Conservation (phyloP, 2,329 filamentous ascomycete genomes). For the Thermomyces lanuginosus region DNA sequence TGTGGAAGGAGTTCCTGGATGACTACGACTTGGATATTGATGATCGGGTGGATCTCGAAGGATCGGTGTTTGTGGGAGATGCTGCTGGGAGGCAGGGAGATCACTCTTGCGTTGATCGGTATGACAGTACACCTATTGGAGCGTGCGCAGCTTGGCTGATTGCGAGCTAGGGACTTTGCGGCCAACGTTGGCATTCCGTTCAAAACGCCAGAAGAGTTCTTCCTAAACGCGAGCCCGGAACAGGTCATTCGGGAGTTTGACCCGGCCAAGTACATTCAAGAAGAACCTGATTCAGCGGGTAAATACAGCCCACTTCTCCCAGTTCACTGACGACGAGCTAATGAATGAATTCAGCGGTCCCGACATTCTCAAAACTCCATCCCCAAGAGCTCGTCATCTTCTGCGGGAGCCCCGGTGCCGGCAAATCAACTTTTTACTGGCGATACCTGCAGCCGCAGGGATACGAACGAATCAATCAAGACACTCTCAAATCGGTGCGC, state of each 20-base stretch:
- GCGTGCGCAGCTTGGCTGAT: constrained; percentile 7
- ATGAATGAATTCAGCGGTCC: constrained; percentile 8
- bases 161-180: constrained; percentile 52
- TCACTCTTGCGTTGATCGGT: constrained; percentile 46
- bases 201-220: constrained; percentile 82
- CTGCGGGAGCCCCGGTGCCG: constrained; percentile 74
- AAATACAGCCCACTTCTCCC: constrained; percentile 6
- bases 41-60: constrained; percentile 47
- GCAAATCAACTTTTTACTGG: constrained; percentile 86
- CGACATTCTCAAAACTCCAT: constrained; percentile 42
- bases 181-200: constrained; percentile 68
- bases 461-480: constrained; percentile 81
- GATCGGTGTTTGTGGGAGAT: constrained; percentile 80
- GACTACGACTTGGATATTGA: constrained; percentile 43
- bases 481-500: constrained; percentile 55
- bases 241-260: constrained; percentile 58
- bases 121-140: constrained; percentile 7
- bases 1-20: constrained; percentile 59
- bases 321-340: background rate
- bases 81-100: constrained; percentile 46
- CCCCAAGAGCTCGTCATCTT: constrained; percentile 63
- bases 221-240: constrained; percentile 50
- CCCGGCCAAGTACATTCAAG: constrained; percentile 38
- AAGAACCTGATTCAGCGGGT: constrained; percentile 18
- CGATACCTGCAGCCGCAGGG: constrained; percentile 57